phyloP scores from a whole-genome alignment of 129 eudicot species.

The Pulicaria dysenterica region DNA sequence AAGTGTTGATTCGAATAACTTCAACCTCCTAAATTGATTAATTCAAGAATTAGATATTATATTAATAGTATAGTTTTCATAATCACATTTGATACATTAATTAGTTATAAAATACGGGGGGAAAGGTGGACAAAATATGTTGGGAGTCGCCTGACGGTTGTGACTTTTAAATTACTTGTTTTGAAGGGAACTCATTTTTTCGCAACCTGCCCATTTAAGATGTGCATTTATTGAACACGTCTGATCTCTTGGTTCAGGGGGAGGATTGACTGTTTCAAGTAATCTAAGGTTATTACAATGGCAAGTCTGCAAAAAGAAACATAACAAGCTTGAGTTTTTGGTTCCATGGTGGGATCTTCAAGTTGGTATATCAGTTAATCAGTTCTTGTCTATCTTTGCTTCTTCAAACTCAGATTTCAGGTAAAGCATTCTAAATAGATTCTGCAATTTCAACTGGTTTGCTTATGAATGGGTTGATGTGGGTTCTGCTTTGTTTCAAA shows the following conservation, averaged over 20 bases:
- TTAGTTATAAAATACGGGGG: not conserved
- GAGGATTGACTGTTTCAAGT: conserved; percentile 95
- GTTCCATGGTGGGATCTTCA: conserved; percentile 99
- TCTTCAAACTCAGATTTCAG: conserved; percentile 93
- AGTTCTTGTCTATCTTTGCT: conserved; percentile 90
- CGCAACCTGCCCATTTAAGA: not conserved
- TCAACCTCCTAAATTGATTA: not conserved
- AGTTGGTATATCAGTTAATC: conserved; percentile 85
- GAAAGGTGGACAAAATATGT: no score
- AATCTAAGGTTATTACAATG: conserved; percentile 88
- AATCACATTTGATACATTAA: not conserved
- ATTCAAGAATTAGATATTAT: not conserved
- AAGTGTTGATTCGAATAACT: not conserved
- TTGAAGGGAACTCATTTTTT: not conserved
- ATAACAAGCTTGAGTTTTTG: conserved; percentile 79
- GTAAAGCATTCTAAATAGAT: conserved; percentile 28
- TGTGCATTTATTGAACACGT: not conserved
- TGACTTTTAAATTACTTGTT: not conserved
- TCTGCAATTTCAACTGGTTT: not conserved
- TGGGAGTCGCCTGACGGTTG: no score
- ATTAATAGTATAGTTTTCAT: not conserved
- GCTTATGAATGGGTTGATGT: not conserved
- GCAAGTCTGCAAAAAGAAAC: conserved; percentile 92
- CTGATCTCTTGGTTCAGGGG: conserved; percentile 47
- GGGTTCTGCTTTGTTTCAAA: not conserved